A percentile compares a stretch with the other conserved stretches of the same genome.
Evolutionary conservation across 768 basidiomycete genomes (phyloP).

Genomic region (Amanita rubescens): DNA sequence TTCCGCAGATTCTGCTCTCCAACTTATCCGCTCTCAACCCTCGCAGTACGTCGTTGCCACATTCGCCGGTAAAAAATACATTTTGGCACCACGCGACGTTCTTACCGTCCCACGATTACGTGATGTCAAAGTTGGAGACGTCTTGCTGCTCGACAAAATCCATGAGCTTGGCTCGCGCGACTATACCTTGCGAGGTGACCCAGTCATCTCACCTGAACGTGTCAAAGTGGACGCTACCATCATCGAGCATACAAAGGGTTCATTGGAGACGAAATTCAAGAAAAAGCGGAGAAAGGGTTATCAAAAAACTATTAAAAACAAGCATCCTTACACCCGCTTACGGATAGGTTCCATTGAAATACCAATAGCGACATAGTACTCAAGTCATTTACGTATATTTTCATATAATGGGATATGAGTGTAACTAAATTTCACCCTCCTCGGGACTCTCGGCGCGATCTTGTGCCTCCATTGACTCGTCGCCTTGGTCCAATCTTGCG

Average conservation of each 20-base stretch:
- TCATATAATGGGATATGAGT: neutral
- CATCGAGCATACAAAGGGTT: slow-evolving; percentile 95
- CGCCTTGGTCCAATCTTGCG: slow-evolving; percentile 41
- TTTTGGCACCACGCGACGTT: slow-evolving; percentile 84
- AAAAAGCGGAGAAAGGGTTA: slow-evolving; percentile 99
- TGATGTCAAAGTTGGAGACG: slow-evolving; percentile 79
- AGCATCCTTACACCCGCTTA: slow-evolving; percentile 93
- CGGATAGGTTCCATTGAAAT: slow-evolving; percentile 76
- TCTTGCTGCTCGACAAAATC: slow-evolving; percentile 75
- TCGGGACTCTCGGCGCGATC: slow-evolving; percentile 73
- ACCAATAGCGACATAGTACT: slow-evolving; percentile 17
- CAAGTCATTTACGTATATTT: slow-evolving; percentile 7
- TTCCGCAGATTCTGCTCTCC: slow-evolving; percentile 57
- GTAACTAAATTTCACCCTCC: slow-evolving; percentile 72
- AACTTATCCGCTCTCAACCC: slow-evolving; percentile 84
- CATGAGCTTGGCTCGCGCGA: slow-evolving; percentile 95
- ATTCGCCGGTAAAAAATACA: slow-evolving; percentile 80
- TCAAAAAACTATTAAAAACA: slow-evolving; percentile 87
- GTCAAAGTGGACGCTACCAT: slow-evolving; percentile 84
- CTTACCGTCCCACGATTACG: slow-evolving; percentile 91
- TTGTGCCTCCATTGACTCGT: slow-evolving; percentile 33
- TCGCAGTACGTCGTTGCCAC: slow-evolving; percentile 89
- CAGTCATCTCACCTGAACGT: slow-evolving; percentile 54
- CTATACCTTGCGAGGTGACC: slow-evolving; percentile 80
- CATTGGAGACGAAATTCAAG: slow-evolving; percentile 88